phyloP scores from a whole-genome alignment of 106 monocot genomes.

The Xerophyta viscosa region DNA sequence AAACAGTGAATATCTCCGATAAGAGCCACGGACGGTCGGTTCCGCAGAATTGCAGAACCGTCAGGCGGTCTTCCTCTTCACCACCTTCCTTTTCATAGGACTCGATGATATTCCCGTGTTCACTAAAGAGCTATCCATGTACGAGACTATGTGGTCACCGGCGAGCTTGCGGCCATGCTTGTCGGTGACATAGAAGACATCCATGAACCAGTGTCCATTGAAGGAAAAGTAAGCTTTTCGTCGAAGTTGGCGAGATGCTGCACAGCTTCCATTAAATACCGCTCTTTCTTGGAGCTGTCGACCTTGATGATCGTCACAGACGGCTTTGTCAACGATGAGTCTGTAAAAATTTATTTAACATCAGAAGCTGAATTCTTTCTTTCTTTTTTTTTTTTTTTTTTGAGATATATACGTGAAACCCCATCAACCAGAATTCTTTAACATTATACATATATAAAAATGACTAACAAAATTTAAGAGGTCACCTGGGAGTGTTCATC shows the following conservation, averaged over 20 bases:
- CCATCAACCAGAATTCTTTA: no score
- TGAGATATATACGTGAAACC: no score
- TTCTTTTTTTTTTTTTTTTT: no score
- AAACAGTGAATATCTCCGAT: slow-evolving; percentile 56
- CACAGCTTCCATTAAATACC: slow-evolving; percentile 1
- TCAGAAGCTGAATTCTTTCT: no score
- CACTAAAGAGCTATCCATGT: slow-evolving; percentile 5
- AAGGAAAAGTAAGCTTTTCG: slow-evolving; percentile 11
- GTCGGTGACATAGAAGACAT: slow-evolving; percentile 18
- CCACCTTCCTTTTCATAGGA: no score
- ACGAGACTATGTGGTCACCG: slow-evolving; percentile 10
- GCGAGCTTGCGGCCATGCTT: slow-evolving; percentile 10
- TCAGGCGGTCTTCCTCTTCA: slow-evolving; percentile 7
- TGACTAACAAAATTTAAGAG: background rate
- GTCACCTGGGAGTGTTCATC: slow-evolving; percentile 59
- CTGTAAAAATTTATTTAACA: background rate
- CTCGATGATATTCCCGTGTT: background rate
- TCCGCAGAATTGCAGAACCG: slow-evolving; percentile 40
- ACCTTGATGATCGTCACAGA: slow-evolving; percentile 9
- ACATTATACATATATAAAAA: no score
- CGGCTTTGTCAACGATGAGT: slow-evolving; percentile 10
- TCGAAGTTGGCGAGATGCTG: slow-evolving; percentile 13
- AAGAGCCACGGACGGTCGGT: slow-evolving; percentile 50
- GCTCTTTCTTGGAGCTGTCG: slow-evolving; percentile 2
- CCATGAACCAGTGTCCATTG: slow-evolving; percentile 12